Evolutionary conservation across 1,284 basidiomycete species (phyloP), one percentile per base, ranked within the genome.

Genomic region (Tetrapyrgos nigripes): DNA sequence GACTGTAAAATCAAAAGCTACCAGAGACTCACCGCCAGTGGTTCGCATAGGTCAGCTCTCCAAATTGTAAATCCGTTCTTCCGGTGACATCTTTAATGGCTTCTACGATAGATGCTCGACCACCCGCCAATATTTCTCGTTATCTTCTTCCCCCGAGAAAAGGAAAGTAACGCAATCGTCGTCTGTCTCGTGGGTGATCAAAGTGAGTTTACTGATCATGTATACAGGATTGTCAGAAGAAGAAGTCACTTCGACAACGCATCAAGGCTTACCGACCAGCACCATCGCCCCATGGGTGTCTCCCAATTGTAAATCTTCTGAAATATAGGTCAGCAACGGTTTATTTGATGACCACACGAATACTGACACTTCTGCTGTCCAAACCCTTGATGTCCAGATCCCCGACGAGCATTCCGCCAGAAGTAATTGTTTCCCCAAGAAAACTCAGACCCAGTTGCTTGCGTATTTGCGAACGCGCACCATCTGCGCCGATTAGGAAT

Each of bases 61-160:
- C 58, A 19, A 60, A 58, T 35, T 58, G 43, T 5, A 62, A 21
- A 33, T 55, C 71, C 11, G 63, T 55, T 11, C 63, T 62, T 3
- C 72, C 74, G 9, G 70, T 74, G 33, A 73, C 62, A 10, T 73
- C 66, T 13, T 60, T 60, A 43, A 79, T 70, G 29, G 66, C 68
- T 33, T 69, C 62, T 51, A 71, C 62, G 6, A 79, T 59, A 10
- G 63, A 66, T 1, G 69, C 71, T 43, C 73, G 66, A 50, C 71
- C 66, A 2, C 62, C 59, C 1, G 72, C 64, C 6, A 77, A 14
- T 8, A 33, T 33, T 33, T 33, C 31, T 33, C 31, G 14, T 33
- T 33, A 33, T 8, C 31, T 33, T 33, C 31, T 14, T 33, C 31
- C 9, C 31, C 31, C 31, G 9, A 33, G 8, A 33, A 33, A 33